A percentile compares a stretch with the other conserved stretches of the same genome.
phyloP scores from a whole-genome alignment of 805 yeast species.

The Lipomyces sp. region DNA sequence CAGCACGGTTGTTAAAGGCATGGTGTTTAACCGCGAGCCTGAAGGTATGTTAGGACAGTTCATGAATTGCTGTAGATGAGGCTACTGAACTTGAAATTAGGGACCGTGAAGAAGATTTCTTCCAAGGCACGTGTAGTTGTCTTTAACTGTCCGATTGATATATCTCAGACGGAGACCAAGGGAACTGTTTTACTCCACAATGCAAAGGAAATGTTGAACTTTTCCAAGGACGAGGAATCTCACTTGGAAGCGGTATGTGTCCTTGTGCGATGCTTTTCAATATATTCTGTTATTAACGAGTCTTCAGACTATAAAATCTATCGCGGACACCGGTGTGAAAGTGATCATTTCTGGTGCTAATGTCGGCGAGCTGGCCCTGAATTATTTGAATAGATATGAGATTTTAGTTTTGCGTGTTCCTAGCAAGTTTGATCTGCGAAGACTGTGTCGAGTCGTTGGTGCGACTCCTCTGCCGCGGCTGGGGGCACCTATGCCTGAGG shows the following conservation, averaged over 20 bases:
- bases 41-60: conserved; percentile 42
- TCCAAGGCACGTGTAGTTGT: conserved; percentile 81
- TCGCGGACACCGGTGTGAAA: conserved; percentile 76
- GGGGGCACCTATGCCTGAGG: conserved; percentile 94
- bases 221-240: conserved; percentile 92
- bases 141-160: conserved; percentile 90
- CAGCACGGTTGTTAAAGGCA: conserved; percentile 85
- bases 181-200: conserved; percentile 95
- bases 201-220: conserved; percentile 95
- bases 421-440: conserved; percentile 88
- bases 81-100: conserved; percentile 34
- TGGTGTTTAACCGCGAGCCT: conserved; percentile 98
- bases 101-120: conserved; percentile 64
- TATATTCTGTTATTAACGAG: neutral
- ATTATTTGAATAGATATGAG: conserved; percentile 82
- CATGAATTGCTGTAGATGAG: neutral
- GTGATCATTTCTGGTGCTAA: conserved; percentile 94
- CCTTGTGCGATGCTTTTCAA: neutral
- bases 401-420: conserved; percentile 85
- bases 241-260: conserved; percentile 65
- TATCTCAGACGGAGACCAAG: conserved; percentile 94
- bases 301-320: conserved; percentile 62
- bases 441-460: conserved; percentile 94
- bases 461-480: conserved; percentile 93
- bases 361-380: conserved; percentile 88